Conservation (phyloP, 2,329 filamentous ascomycete genomes). For the Ampelomyces quisqualis region DNA sequence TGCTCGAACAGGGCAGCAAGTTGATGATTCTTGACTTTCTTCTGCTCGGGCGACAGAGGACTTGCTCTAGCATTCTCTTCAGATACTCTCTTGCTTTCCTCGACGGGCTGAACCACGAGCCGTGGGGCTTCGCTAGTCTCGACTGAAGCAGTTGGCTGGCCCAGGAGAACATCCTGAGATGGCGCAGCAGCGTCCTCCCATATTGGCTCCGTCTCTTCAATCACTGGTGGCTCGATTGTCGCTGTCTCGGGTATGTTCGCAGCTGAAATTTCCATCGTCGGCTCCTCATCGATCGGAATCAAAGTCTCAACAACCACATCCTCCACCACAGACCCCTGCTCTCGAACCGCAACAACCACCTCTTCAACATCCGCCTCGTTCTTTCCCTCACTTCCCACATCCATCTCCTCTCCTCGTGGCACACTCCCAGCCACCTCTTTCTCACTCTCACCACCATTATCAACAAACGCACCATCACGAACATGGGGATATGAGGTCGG, state of each 20-base stretch:
- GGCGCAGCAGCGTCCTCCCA: background rate
- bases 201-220: background rate
- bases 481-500: constrained; percentile 32
- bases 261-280: constrained; percentile 5
- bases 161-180: background rate
- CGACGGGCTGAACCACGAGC: background rate
- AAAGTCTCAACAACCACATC: constrained; percentile 8
- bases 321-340: constrained; percentile 6
- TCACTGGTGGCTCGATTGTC: background rate
- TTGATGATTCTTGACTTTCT: constrained; percentile 30
- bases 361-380: constrained; percentile 3
- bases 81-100: constrained; percentile 1
- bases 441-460: constrained; percentile 14
- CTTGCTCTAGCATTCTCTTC: constrained; percentile 6
- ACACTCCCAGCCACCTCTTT: background rate
- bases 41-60: constrained; percentile 20
- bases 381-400: too few species aligned
- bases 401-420: background rate
- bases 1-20: constrained; percentile 17
- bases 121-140: constrained; percentile 3
- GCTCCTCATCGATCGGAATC: constrained; percentile 14
- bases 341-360: too few species aligned
- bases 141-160: background rate
- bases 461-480: constrained; percentile 28
- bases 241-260: background rate